A percentile compares a stretch with the other conserved stretches of the same genome.
These are phyloP conservation scores for Leccinum griseonigrum DNA, from an alignment of 1,284 basidiomycete species.

Conservation along the genomic window DNA sequence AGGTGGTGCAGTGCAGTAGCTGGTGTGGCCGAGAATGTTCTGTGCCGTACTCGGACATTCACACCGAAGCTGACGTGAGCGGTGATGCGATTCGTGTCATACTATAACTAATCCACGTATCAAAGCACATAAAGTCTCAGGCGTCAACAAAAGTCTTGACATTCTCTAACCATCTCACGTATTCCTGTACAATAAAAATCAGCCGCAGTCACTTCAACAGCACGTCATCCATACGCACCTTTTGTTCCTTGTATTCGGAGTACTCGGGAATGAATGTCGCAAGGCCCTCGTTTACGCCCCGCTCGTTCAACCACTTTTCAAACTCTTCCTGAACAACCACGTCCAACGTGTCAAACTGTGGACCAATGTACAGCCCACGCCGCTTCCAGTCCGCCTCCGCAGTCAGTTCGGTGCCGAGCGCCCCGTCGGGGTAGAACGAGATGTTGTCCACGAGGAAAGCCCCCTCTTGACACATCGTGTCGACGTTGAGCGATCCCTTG, in stretches of 20 bases:
- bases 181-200: conserved; percentile 60
- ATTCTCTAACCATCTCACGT: conserved; percentile 84
- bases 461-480: conserved; percentile 82
- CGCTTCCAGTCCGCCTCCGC: conserved; percentile 94
- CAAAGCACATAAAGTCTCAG: conserved; percentile 28
- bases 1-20: not conserved
- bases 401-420: conserved; percentile 75
- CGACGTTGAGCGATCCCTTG: conserved; percentile 73
- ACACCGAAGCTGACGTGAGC: conserved; percentile 10
- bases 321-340: conserved; percentile 64
- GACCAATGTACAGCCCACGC: conserved; percentile 89
- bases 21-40: conserved; percentile 23
- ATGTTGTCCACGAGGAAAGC: conserved; percentile 88
- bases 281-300: conserved; percentile 81
- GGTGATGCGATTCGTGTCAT: conserved; percentile 19
- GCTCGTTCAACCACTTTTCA: conserved; percentile 39
- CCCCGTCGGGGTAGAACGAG: conserved; percentile 76
- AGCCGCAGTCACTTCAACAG: conserved; percentile 5
- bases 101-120: conserved; percentile 16
- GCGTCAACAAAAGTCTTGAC: conserved; percentile 85
- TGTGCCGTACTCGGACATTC: not conserved
- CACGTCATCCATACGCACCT: conserved; percentile 43
- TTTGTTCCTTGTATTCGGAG: conserved; percentile 88
- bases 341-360: conserved; percentile 92
- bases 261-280: conserved; percentile 85